These are phyloP conservation scores for Tephrocybe sp. DNA, from an alignment of 768 basidiomycete genomes.

Conservation along the genomic window DNA sequence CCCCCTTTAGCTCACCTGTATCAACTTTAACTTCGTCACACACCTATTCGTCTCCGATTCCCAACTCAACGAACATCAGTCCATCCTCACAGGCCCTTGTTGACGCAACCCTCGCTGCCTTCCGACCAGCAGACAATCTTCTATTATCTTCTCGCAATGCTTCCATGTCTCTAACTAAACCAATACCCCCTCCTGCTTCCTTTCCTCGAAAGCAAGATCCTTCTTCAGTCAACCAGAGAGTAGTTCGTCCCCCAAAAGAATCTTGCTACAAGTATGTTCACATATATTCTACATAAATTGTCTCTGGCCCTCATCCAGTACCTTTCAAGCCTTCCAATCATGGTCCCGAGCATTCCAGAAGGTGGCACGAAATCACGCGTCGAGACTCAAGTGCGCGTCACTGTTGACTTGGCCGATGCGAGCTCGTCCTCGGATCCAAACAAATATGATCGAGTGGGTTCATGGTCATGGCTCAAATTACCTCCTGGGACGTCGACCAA, in stretches of 20 bases:
- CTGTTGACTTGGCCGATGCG: constrained; percentile 73
- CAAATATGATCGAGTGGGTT: constrained; percentile 80
- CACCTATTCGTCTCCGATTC: constrained; percentile 29
- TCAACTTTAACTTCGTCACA: constrained; percentile 29
- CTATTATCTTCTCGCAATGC: constrained; percentile 33
- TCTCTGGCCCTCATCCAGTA: constrained; percentile 11
- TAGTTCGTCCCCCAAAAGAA: constrained; percentile 72
- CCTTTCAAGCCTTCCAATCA: constrained; percentile 63
- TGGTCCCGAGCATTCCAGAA: constrained; percentile 81
- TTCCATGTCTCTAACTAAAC: constrained; percentile 51
- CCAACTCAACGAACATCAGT: constrained; percentile 23
- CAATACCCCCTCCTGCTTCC: constrained; percentile 65
- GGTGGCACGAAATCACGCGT: constrained; percentile 87
- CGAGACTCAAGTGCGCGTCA: constrained; percentile 91
- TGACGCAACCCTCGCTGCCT: constrained; percentile 23
- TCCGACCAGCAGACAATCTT: constrained; percentile 27
- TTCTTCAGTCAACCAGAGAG: constrained; percentile 47
- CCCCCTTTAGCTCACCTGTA: constrained; percentile 31
- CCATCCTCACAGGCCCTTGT: constrained; percentile 15
- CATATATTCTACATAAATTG: constrained; percentile 2
- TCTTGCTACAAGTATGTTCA: constrained; percentile 69
- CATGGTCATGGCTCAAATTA: constrained; percentile 84
- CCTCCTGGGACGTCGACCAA: constrained; percentile 84
- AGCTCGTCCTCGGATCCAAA: constrained; percentile 57
- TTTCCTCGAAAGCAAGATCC: constrained; percentile 56